Conservation (phyloP, 2,329 filamentous ascomycete genomes). For the Talaromyces piceae region DNA sequence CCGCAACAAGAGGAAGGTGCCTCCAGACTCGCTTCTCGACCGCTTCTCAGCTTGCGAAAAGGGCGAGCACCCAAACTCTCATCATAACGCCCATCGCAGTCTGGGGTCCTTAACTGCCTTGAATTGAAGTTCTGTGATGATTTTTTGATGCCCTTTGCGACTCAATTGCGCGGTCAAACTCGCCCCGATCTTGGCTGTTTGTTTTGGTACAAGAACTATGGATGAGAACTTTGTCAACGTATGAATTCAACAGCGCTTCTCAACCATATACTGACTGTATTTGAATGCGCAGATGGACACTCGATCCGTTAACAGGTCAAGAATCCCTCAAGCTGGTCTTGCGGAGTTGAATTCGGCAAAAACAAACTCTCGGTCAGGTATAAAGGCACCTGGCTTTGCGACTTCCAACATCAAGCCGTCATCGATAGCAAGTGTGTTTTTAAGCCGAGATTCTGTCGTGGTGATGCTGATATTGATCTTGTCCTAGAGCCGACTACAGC, state of each 20-base stretch:
- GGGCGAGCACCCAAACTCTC: neutral
- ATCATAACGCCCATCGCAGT: neutral
- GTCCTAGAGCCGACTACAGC: constrained; percentile 2
- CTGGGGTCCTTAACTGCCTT: neutral
- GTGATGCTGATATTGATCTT: constrained; percentile 1
- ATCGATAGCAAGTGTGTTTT: constrained; percentile 4
- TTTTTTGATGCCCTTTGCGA: neutral
- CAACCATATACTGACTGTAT: neutral
- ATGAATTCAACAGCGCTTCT: neutral
- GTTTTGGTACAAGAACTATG: constrained; percentile 6
- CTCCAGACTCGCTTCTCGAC: too few species aligned
- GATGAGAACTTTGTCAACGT: constrained; percentile 12
- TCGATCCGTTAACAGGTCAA: constrained; percentile 20
- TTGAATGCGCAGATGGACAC: constrained; percentile 18
- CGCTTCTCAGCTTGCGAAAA: too few species aligned
- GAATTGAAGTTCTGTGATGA: neutral
- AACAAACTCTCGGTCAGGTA: constrained; percentile 45
- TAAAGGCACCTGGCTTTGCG: constrained; percentile 37
- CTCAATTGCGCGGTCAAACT: neutral
- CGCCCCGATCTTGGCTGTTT: neutral
- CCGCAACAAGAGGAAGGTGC: neutral
- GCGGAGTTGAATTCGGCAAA: constrained; percentile 45
- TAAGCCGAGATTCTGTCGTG: neutral
- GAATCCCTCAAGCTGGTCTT: constrained; percentile 32
- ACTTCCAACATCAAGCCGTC: constrained; percentile 41